Percentiles rank a stretch among this genome's conserved stretches.
phyloP scores from a whole-genome alignment of 2,329 filamentous ascomycete genomes.

The Tetracladium maxilliforme region DNA sequence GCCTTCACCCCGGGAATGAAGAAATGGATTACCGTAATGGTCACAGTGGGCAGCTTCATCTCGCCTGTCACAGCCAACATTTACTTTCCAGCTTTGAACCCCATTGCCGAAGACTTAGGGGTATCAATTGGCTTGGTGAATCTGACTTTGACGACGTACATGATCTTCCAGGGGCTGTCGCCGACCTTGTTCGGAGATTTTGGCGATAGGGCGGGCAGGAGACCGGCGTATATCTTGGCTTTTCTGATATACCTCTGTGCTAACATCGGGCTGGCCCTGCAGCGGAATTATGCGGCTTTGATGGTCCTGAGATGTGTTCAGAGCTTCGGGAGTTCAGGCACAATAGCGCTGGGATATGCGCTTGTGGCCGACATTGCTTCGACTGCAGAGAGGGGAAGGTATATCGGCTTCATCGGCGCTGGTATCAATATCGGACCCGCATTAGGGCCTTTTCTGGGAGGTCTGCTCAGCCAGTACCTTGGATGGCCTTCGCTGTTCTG shows the following conservation, averaged over 20 bases:
- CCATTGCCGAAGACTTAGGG: conserved; percentile 7
- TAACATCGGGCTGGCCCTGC: conserved; percentile 29
- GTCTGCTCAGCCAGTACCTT: conserved; percentile 36
- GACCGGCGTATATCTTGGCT: conserved; percentile 18
- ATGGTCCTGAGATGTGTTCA: conserved; percentile 24
- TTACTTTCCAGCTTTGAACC: conserved; percentile 12
- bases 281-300: conserved; percentile 17
- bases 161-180: conserved; percentile 23
- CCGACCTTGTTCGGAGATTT: conserved; percentile 23
- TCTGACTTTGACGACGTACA: conserved; percentile 4
- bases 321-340: conserved; percentile 29
- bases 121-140: conserved; percentile 11
- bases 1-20: conserved; percentile 19
- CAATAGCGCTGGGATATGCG: conserved; percentile 55
- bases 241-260: conserved; percentile 23
- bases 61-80: conserved; percentile 13
- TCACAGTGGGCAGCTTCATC: conserved; percentile 34
- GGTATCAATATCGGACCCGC: conserved; percentile 35
- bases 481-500: conserved; percentile 49
- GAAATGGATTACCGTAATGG: conserved; percentile 36
- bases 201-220: conserved; percentile 19
- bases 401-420: conserved; percentile 52
- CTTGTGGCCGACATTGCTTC: conserved; percentile 60
- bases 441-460: conserved; percentile 41
- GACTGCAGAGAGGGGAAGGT: conserved; percentile 54